A percentile compares a stretch with the other conserved stretches of the same genome.
These are phyloP conservation scores for Capronia epimyces DNA, from an alignment of 2,329 filamentous ascomycete species.

Conservation along the genomic window DNA sequence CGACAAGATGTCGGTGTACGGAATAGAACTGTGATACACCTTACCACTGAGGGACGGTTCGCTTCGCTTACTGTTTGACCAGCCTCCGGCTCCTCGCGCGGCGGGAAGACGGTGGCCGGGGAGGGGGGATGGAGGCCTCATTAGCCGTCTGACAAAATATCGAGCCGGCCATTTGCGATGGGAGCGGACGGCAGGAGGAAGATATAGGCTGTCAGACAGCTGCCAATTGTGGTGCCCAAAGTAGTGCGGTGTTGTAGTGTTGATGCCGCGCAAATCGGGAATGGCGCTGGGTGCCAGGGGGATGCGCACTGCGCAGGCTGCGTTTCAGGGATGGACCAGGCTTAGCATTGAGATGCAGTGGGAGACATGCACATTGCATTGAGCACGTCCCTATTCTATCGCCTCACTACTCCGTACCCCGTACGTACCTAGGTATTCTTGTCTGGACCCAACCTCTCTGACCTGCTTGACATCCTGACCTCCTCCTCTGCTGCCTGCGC, in stretches of 20 bases:
- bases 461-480: too few relatives aligned
- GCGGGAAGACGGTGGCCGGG: neutral
- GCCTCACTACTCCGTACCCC: neutral
- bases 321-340: neutral
- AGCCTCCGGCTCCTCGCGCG: neutral
- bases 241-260: neutral
- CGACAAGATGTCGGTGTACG: too few relatives aligned
- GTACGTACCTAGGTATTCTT: too few relatives aligned
- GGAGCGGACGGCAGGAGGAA: neutral
- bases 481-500: too few relatives aligned
- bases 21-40: too few relatives aligned
- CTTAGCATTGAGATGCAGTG: too few relatives aligned
- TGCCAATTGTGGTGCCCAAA: neutral
- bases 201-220: neutral
- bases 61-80: neutral
- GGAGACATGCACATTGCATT: neutral
- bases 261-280: slow-evolving; percentile 9
- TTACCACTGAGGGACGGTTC: too few relatives aligned
- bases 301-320: neutral
- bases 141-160: too few relatives aligned
- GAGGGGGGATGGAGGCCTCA: too few relatives aligned
- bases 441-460: too few relatives aligned
- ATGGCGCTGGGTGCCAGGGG: slow-evolving; percentile 6
- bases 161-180: too few relatives aligned
- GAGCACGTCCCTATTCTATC: neutral